Conservation (phyloP, 306 rosid genomes). For the Castanea crenata region DNA sequence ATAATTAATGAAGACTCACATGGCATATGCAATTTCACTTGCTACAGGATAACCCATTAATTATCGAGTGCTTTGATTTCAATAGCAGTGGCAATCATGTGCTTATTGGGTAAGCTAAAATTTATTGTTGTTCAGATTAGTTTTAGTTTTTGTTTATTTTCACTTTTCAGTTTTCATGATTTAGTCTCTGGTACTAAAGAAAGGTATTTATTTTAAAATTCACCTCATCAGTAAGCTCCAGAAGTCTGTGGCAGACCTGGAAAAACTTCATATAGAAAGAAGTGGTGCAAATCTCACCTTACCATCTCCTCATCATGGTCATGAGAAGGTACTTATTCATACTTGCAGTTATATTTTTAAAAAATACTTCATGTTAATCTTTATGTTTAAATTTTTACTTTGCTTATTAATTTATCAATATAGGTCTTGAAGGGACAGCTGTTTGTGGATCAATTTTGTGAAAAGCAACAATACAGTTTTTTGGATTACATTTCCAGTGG, state of each 20-base stretch:
- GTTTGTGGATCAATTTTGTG: slow-evolving; percentile 65
- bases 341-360: neutral
- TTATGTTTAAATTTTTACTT: neutral
- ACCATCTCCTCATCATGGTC: slow-evolving; percentile 41
- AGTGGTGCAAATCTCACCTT: slow-evolving; percentile 43
- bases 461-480: slow-evolving; percentile 71
- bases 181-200: neutral
- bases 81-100: slow-evolving; percentile 70
- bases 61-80: slow-evolving; percentile 91
- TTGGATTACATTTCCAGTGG: slow-evolving; percentile 86
- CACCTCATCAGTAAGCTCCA: slow-evolving; percentile 53
- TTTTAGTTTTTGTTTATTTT: neutral
- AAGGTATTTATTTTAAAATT: slow-evolving; percentile 4
- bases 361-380: neutral
- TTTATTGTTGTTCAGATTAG: neutral
- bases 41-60: slow-evolving; percentile 70
- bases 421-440: slow-evolving; percentile 76
- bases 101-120: slow-evolving; percentile 65
- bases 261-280: slow-evolving; percentile 47
- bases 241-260: slow-evolving; percentile 69
- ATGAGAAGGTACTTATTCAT: slow-evolving; percentile 55
- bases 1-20: slow-evolving; percentile 4
- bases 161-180: neutral
- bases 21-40: neutral
- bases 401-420: slow-evolving; percentile 4